Evolutionary conservation across 2,329 filamentous ascomycete genomes (phyloP), one percentile per base, ranked within the genome.

Genomic region (Fusarium staphyleae): DNA sequence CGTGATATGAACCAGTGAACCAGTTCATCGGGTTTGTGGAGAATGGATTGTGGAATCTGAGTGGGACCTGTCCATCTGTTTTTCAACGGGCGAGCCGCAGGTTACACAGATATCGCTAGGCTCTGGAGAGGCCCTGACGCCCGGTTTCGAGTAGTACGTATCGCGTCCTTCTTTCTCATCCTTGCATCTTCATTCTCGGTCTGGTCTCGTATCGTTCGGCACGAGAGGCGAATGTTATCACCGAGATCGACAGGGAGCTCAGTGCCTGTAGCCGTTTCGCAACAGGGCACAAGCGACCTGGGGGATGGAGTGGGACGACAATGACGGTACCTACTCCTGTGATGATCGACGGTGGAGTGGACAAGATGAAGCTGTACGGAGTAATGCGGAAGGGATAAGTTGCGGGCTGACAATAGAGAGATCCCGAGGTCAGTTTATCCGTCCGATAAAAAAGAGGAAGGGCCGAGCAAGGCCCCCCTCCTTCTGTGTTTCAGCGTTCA

Each of bases 1-100:
- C 50, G 54, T 51, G 52, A 62, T 22, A 36, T 56, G n/a, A n/a
- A n/a, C n/a, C n/a, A n/a, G n/a, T 19, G 64, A 57, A 62, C 65
- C 64, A 52, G 55, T 56, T 53, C 42, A 48, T 39, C 47, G 61
- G 63, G 61, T 52, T 61, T 33, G 64, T 66, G 65, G 65, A 30
- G 62, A 55, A 51, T 33, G 52, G 16, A 40, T 37, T 13, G 56
- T 58, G 51, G 60, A 55, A 66, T 59, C 49, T 35, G 29, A 35
- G 63, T 65, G 63, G 61, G 48, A 65, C 63, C 47, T 44, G 33
- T 14, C 35, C 11, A 29, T 45, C 33, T 47, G 42, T 43, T 28
- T 52, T 44, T 39, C 37, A 58, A 41, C 44, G 62, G 51, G 47
- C 55, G 62, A 56, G 54, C 41, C 45, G 48, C 49, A 48, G 32